Evolutionary conservation across 208 protist genomes (phyloP).

Genomic region (Phytomonas sp.): DNA sequence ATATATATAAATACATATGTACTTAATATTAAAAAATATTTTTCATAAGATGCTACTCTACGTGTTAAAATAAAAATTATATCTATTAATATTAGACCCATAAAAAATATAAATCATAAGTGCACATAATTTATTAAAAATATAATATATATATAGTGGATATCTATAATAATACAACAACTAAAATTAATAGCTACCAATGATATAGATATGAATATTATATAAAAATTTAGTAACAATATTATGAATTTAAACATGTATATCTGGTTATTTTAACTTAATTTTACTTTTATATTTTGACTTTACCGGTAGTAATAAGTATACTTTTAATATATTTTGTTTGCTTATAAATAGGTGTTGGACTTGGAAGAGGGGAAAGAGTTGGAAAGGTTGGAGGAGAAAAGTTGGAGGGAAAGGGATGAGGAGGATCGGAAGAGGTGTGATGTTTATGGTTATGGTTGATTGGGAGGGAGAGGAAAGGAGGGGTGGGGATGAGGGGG

Average conservation of each 20-base stretch:
- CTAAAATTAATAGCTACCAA: constrained; percentile 78
- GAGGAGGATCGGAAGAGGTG: constrained; percentile 11
- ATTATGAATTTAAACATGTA: constrained; percentile 54
- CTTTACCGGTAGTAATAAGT: constrained; percentile 19
- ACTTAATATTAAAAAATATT: constrained; percentile 30
- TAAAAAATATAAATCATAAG: constrained; percentile 78
- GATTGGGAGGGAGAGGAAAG: constrained; percentile 13
- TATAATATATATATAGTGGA: constrained; percentile 67
- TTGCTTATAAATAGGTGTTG: constrained; percentile 19
- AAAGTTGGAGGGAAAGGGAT: constrained; percentile 13
- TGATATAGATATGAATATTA: constrained; percentile 45
- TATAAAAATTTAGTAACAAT: constrained; percentile 43
- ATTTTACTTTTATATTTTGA: constrained; percentile 76
- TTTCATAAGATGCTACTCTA: constrained; percentile 43
- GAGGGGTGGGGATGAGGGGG: constrained; percentile 10
- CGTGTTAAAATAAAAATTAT: constrained; percentile 47
- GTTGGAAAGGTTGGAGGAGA: constrained; percentile 15
- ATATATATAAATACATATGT: constrained; percentile 49
- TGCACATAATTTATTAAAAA: constrained; percentile 58
- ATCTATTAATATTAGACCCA: constrained; percentile 46
- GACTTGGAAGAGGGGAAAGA: constrained; percentile 15
- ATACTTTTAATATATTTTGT: constrained; percentile 41
- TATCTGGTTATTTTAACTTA: constrained; percentile 68
- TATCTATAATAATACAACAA: constrained; percentile 49
- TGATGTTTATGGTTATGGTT: too few relatives aligned